Percentiles rank a stretch among this genome's conserved stretches.
These are phyloP conservation scores for Nakaseomyces glabratus DNA, from an alignment of 1,139 yeast species.

Conservation along the genomic window DNA sequence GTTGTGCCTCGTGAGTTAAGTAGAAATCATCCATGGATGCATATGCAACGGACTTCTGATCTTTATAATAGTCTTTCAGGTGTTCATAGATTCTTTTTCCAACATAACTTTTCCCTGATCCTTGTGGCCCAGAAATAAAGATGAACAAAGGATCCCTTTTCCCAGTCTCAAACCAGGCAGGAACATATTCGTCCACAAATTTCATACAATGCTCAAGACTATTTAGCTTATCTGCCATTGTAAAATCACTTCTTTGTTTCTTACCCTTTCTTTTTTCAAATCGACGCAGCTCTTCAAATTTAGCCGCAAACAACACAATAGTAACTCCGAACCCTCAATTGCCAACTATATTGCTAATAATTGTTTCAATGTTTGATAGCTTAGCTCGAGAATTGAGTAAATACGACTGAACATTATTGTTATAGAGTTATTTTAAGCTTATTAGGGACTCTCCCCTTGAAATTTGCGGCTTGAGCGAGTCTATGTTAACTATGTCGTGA, in stretches of 20 bases:
- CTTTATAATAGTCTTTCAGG: slow-evolving; percentile 35
- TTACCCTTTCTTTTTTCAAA: background rate
- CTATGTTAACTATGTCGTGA: background rate
- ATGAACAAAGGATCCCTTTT: slow-evolving; percentile 42
- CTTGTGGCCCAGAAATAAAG: slow-evolving; percentile 85
- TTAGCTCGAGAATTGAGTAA: too few species aligned
- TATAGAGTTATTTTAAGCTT: too few species aligned
- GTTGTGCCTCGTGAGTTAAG: slow-evolving; percentile 54
- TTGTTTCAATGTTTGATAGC: too few species aligned
- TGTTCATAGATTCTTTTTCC: slow-evolving; percentile 33
- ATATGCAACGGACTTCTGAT: slow-evolving; percentile 36
- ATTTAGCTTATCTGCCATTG: slow-evolving; percentile 3
- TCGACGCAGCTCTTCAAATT: background rate
- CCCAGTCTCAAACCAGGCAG: slow-evolving; percentile 19
- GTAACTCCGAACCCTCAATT: too few species aligned
- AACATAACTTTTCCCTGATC: slow-evolving; percentile 78
- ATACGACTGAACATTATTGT: too few species aligned
- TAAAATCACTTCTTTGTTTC: background rate
- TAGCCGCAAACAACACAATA: too few species aligned
- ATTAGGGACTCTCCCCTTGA: too few species aligned
- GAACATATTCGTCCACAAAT: slow-evolving; percentile 19
- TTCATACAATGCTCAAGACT: slow-evolving; percentile 12
- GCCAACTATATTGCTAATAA: too few species aligned
- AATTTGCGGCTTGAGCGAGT: too few species aligned
- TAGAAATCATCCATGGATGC: slow-evolving; percentile 86